Base-by-base conservation (phyloP, 2,329 filamentous ascomycete genomes). In the Colletotrichum lindemuthianum region DNA sequence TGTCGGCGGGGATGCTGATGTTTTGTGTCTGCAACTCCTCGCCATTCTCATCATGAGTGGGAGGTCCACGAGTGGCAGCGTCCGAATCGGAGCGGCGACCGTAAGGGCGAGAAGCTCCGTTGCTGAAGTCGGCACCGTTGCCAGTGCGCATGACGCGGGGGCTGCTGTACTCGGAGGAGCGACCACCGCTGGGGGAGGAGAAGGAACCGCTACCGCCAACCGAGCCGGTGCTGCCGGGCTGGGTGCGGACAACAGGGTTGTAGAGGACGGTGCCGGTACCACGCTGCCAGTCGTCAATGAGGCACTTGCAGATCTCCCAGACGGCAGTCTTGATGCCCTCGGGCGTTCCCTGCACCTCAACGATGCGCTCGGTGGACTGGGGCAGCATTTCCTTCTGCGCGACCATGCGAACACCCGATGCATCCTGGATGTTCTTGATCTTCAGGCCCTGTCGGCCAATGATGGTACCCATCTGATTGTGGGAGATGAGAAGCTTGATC, bases 391-490 rank as follows among this genome's bases (percentile, higher is more conserved):
- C 96, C 82, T 99, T 99, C 80, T 99, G 96, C 44, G 96, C 96
- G 52, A 99, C 94, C 96, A 99, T 99, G 75, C 96, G 94, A 64
- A 98, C 96, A 69, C 94, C 94, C 6, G 96, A 98, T 36, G 89
- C 90, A 77, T 99, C 96, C 78, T 99, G 96, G 71, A 99, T 99
- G 77, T 97, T 92, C 86, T 99, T 99, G 85, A 99, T 99, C 85
- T 98, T 99, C 70, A 97, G 86, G 65, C 96, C 96, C 78, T 96
- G 92, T 70, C 93, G 90, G 73, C 96, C 96, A 75, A 99, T 99
- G 81, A 99, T 97, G 73, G 96, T 99, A 68, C 96, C 96, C 96
- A 99, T 99, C 81, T 99, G 96, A 79, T 98, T 98, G 84, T 99
- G 95, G 39, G 96, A 99, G 79, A 99, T 98, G 76, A 99, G 90